Evolutionary conservation across 345 rosid species (phyloP), one percentile per base, ranked within the genome.

Genomic region (Sonneratia caseolaris): DNA sequence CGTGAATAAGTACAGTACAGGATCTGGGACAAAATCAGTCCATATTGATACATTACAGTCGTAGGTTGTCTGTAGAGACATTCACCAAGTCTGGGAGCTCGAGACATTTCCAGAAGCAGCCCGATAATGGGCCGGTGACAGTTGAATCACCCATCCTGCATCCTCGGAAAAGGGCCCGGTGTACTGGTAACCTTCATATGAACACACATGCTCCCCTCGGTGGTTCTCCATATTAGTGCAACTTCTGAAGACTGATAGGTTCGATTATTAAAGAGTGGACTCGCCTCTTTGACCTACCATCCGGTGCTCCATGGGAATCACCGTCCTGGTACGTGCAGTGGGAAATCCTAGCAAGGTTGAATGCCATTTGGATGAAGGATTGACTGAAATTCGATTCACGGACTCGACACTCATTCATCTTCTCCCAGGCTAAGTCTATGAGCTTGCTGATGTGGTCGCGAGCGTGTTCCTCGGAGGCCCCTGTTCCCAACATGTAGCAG

Each of bases 281-380:
- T 5, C 74, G 64, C 12, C 65, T 78, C 68, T 68, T 79, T 0
- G 81, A 74, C 47, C 19, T 37, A 5, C 13, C 27, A 65, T 82
- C 81, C 3, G 81, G 84, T 27, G 76, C 65, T 61, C 85, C 83
- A 64, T 82, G 87, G 8, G 62, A 79, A 74, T 86, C 84, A 66
- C 86, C 88, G 9, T 78, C 7, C 3, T 81, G 85, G 67, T 84
- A 84, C 7, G 47, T 55, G 67, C 72, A 75, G 2, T 81, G 81
- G 2, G 81, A 43, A 10, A 76, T 79, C 14, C 83, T 73, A 15
- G 76, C 83, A 36, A 86, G 75, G 68, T 81, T 76, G 37, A 75
- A 3, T 7, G 78, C 70, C 7, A 68, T 74, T 65, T 70, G 77
- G 0, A 75, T 9, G 12, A 82, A 86, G 15, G 69, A 27, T 48